Base-by-base conservation (phyloP, 441 rosid genomes). In the Gossypium trilobum region DNA sequence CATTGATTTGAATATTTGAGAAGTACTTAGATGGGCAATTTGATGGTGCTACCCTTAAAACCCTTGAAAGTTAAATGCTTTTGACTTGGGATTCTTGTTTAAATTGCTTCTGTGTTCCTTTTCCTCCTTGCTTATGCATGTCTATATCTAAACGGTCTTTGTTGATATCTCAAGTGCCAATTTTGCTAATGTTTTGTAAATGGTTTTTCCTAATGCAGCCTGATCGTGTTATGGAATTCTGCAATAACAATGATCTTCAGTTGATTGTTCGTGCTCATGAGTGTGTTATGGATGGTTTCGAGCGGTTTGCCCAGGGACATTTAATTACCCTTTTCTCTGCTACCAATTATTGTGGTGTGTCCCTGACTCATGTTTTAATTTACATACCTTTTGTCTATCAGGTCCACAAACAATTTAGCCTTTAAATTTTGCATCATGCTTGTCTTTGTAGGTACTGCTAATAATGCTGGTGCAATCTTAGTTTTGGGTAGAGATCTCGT, bases 271-370 rank as follows among this genome's bases (percentile, higher is more conserved):
- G 99, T 61, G 99, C 97, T 25, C 99, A 95, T 72, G 99, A 95
- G 84, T 95, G 98, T 46, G 99, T 95, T 77, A 95, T 95, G 99
- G 99, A 95, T 70, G 99, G 99, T 46, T 95, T 95, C 62, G 98
- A 92, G 86, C 97, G 99, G 36, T 92, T 95, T 36, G 99, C 99
- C 1, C 99, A 95, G 66, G 99, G 97, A 69, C 99, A 92, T 82
- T 85, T 95, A 68, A 95, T 95, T 74, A 95, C 99, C 2, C 94
- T 95, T 81, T 95, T 95, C 85, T 95, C 99, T 0, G 98, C 99
- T 20, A 95, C 99, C 69, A 95, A 95, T 74, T 95, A 95, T 76
- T 95, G 99, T 31, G 99, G 99, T 95, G 83, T 44, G 84, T 80
- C 63, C 63, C 67, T 56, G 71, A 16, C 52, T 46, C 10, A n/a